Conservation (phyloP, 2,329 filamentous ascomycete species). For the Canariomyces notabilis region DNA sequence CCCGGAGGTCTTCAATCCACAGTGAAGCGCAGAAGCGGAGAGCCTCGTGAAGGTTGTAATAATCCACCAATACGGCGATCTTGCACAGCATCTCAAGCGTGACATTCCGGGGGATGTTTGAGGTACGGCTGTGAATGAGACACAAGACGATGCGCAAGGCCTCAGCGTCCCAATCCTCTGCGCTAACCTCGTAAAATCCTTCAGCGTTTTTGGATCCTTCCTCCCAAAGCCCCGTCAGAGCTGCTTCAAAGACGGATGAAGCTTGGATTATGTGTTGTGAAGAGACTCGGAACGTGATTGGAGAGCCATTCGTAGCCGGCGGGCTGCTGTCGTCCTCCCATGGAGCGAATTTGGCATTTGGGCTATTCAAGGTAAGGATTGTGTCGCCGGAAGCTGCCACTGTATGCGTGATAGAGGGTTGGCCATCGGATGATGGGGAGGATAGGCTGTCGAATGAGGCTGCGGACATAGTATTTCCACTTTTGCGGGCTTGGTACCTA, state of each 20-base stretch:
- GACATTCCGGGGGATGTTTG: neutral
- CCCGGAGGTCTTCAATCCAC: neutral
- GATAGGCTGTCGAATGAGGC: too few species aligned
- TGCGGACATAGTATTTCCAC: too few species aligned
- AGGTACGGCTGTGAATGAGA: constrained; percentile 1
- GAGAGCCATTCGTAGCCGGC: neutral
- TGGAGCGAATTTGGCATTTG: neutral
- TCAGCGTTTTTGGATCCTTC: neutral
- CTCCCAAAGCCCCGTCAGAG: neutral
- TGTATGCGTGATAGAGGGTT: neutral
- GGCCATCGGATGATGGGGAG: too few species aligned
- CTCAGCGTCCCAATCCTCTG: constrained; percentile 1
- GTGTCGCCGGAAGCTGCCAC: neutral
- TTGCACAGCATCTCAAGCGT: constrained; percentile 1
- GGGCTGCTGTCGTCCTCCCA: neutral
- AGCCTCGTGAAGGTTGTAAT: constrained; percentile 1
- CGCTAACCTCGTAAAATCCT: neutral
- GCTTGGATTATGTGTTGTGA: constrained; percentile 2
- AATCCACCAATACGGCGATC: constrained; percentile 2
- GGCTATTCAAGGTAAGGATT: neutral
- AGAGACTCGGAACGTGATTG: constrained; percentile 1
- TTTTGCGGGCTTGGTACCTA: too few species aligned
- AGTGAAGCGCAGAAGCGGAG: constrained; percentile 1
- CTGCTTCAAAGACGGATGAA: neutral
- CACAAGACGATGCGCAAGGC: neutral